These are phyloP conservation scores for Candida sanyiensis DNA, from an alignment of 805 yeast genomes.

Conservation along the genomic window DNA sequence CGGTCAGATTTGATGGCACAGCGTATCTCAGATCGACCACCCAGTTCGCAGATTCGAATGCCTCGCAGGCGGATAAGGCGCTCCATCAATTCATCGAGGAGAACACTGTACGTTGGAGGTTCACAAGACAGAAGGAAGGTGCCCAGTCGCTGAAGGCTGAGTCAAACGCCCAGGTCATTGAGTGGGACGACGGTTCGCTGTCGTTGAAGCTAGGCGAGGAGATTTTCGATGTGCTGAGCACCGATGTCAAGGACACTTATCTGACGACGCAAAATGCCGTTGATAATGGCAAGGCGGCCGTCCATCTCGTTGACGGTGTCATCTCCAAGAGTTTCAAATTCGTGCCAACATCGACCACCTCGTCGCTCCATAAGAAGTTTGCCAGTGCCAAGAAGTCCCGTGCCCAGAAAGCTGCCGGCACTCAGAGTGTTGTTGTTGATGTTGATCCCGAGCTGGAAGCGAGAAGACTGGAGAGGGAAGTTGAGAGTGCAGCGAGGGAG, in stretches of 20 bases:
- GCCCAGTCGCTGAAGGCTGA: conserved; percentile 62
- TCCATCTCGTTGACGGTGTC: conserved; percentile 42
- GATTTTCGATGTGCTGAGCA: conserved; percentile 68
- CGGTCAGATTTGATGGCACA: conserved; percentile 82
- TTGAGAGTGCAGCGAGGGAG: conserved; percentile 56
- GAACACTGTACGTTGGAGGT: conserved; percentile 93
- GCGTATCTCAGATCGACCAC: conserved; percentile 48
- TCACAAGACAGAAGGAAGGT: conserved; percentile 52
- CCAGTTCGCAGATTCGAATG: conserved; percentile 34
- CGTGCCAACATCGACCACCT: conserved; percentile 85
- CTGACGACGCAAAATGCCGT: conserved; percentile 47
- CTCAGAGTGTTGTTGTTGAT: conserved; percentile 35
- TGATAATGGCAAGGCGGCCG: conserved; percentile 2
- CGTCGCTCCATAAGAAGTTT: conserved; percentile 74
- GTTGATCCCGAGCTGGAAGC: conserved; percentile 70
- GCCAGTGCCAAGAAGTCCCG: conserved; percentile 56
- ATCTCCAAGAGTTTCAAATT: conserved; percentile 64
- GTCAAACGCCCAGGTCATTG: conserved; percentile 82
- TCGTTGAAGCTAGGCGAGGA: conserved; percentile 87
- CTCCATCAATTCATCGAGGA: conserved; percentile 65
- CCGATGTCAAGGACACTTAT: conserved; percentile 63
- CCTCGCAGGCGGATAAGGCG: conserved; percentile 44
- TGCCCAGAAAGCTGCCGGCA: conserved; percentile 30
- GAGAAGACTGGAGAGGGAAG: conserved; percentile 60
- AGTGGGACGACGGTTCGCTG: conserved; percentile 90